A percentile compares a stretch with the other conserved stretches of the same genome.
phyloP scores from a whole-genome alignment of 345 rosid species.

The Eucalyptus cloeziana region DNA sequence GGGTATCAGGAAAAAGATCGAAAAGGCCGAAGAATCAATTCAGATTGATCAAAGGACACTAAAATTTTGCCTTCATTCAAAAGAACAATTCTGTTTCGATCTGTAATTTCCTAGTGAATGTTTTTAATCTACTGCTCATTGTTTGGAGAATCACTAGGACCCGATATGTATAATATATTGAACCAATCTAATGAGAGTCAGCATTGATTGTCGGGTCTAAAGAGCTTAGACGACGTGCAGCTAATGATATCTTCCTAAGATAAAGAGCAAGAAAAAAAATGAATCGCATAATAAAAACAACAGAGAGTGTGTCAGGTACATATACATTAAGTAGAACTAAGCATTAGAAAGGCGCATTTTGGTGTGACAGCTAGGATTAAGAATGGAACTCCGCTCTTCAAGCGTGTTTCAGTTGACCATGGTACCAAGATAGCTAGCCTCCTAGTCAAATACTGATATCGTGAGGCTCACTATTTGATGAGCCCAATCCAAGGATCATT shows the following conservation, averaged over 20 bases:
- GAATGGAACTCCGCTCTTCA: background rate
- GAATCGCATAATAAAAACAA: background rate
- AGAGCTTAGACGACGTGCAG: background rate
- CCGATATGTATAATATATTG: background rate
- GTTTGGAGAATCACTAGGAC: background rate
- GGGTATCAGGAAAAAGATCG: background rate
- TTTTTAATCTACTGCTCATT: background rate
- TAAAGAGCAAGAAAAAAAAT: background rate
- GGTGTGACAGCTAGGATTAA: background rate
- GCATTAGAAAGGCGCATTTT: background rate
- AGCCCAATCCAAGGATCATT: too few relatives aligned
- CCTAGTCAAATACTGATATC: background rate
- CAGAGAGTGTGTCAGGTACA: background rate
- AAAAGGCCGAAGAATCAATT: background rate
- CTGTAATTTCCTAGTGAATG: background rate
- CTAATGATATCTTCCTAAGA: background rate
- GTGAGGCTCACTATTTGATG: background rate
- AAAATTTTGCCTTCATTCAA: background rate
- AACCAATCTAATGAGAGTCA: background rate
- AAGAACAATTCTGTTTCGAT: background rate
- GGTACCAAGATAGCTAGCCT: background rate
- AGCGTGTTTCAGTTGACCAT: background rate
- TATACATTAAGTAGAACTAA: background rate
- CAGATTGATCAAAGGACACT: rapidly evolving
- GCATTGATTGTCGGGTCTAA: background rate